Evolutionary conservation across 331 rosid species (phyloP), one percentile per base, ranked within the genome.

Genomic region (Quercus tomentella): DNA sequence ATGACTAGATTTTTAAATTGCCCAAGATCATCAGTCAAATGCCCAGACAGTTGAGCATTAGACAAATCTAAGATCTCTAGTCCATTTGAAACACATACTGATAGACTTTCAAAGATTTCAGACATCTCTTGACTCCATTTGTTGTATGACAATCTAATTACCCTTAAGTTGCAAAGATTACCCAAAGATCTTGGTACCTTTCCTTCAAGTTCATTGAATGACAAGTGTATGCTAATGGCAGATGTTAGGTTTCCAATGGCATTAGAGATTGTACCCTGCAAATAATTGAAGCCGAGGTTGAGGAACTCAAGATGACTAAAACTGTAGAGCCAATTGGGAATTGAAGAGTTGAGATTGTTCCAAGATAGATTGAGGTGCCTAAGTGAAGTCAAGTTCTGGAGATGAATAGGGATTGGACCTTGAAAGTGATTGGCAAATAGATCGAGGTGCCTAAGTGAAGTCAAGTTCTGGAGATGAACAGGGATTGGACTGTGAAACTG

Each of bases 211-310:
- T 49, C 52, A 58, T 78, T 79, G 3, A 0, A 0, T 16, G 54
- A 31, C 15, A 81, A 37, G 71, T 81, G 74, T 7, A 71, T 4
- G 0, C 7, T 2, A 70, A 76, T 33, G 0, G 54, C 8, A 62
- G 70, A 79, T 21, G 79, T 81, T 6, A 85, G 22, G 3, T 79
- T 85, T 66, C 20, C 75, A 9, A 77, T 2, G 30, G 18, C n/a
- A 16, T 14, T 8, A 10, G 81, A 54, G 45, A 82, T 58, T 15
- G 28, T 72, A 0, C 84, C 84, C 0, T 0, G 2, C 45, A 86
- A 61, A 8, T 14, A 0, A 35, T 54, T 77, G 3, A 0, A 1
- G 0, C 0, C 0, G 10, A 72, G 77, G 3, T 26, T 5, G 9
- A 83, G 56, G 9, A 4, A 4, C 68, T 28, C 67, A 4, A 84